Evolutionary conservation across 768 basidiomycete species (phyloP), one percentile per base, ranked within the genome.

Genomic region (Tylopilus rubrobrunneus): DNA sequence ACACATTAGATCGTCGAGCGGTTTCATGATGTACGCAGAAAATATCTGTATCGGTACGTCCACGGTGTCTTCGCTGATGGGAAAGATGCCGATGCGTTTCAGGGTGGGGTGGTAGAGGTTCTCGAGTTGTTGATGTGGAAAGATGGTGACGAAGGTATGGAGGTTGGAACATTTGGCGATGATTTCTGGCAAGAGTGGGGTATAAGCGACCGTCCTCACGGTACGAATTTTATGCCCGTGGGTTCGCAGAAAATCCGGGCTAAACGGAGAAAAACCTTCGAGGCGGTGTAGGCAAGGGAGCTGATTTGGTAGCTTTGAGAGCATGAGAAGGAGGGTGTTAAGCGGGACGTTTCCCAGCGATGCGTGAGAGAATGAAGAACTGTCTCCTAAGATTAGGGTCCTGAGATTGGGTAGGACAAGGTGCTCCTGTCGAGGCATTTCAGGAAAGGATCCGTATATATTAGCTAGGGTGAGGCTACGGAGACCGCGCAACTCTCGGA

Each of bases 211-310:
- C 4, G 74, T 75, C 48, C 76, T 71, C 42, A 79, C 70, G 28
- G 61, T 61, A 21, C 68, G 68, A 37, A 79, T 69, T 62, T 78
- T 78, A 45, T 57, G 56, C 4, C 78, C 78, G 39, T 79, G 75
- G 0, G 68, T 66, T 19, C 55, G 49, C 57, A 79, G 64, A 55
- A 79, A 79, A 41, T 69, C 63, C 5, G 68, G 64, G 31, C 68
- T 76, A 31, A 78, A 75, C 2, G 75, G 67, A 7, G 76, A 76
- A 43, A 71, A 69, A 8, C 73, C 69, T 51, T 79, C 78, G 33
- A 79, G 67, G n/a, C 76, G 70, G 11, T 68, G 64, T 15, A 79
- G 63, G 14, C 57, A 59, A 1, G 78, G 77, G 4, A 79, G 64
- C 39, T 76, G 73, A 29, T 65, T 56, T 0, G 71, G 57, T 3